Evolutionary conservation across 2,329 filamentous ascomycete species (phyloP), one percentile per base, ranked within the genome.

Genomic region (Pseudogymnoascus verrucosus): DNA sequence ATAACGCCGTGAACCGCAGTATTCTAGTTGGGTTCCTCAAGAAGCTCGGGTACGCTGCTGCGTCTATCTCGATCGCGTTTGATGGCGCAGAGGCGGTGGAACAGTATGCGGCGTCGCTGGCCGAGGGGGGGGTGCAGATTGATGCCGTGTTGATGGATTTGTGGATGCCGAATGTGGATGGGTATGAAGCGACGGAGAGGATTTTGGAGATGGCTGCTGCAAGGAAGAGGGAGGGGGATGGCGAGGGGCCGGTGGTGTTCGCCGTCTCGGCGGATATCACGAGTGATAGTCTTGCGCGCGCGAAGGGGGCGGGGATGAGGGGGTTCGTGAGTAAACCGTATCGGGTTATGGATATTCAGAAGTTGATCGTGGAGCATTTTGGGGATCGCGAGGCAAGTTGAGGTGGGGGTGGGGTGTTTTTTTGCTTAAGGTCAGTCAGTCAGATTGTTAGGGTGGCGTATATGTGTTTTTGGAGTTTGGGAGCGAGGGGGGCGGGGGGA

Each of bases 101-200:
- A 16, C 78, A 84, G 51, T 87, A 88, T 78, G 73, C 77, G 62
- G 77, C 78, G 21, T 75, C 79, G 5, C 69, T 80, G 3, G 68
- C 68, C 21, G 71, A 66, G 16, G 67, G 67, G 1, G 67, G 28
- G 61, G 71, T 63, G 61, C 73, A 74, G 2, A 83, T 89, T 64
- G 83, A 89, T 69, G 80, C 88, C 1, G 79, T 90, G 23, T 75
- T 90, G 47, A 90, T 90, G 88, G 88, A 90, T 73, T 79, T 90
- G 8, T 90, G 88, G 88, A 90, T 90, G 86, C 88, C 88, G 0
- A 78, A 85, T 67, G 86, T 90, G 79, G 87, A 90, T 70, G 88
- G 88, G 1, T 90, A 89, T 67, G 83, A 89, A 70, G 88, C 88
- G 1, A 84, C 87, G 0, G 79, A 83, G 68, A 77, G 79, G 57